A percentile compares a stretch with the other conserved stretches of the same genome.
phyloP scores from a whole-genome alignment of 441 rosid genomes.

The Pelargonium fulgidum region DNA sequence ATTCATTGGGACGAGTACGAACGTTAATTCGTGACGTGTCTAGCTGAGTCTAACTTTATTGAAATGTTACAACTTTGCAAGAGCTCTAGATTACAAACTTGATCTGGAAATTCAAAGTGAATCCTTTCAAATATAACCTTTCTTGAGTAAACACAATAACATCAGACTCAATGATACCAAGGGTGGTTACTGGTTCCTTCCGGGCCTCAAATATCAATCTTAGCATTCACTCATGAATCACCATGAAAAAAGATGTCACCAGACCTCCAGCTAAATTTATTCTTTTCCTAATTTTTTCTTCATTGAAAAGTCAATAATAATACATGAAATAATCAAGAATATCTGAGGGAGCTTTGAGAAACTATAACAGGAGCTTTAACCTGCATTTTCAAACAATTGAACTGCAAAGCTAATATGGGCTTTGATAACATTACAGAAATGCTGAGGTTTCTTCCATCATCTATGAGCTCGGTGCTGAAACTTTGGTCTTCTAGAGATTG shows the following conservation, averaged over 20 bases:
- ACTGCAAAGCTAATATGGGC: constrained; percentile 75
- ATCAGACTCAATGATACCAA: no score
- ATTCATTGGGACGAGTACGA: no score
- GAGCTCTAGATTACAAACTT: neutral
- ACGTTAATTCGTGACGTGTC: no score
- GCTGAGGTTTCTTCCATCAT: constrained; percentile 36
- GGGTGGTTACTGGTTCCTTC: no score
- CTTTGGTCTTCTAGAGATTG: constrained; percentile 16
- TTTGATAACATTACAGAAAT: constrained; percentile 64
- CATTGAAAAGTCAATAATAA: neutral
- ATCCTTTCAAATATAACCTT: neutral
- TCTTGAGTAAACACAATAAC: neutral
- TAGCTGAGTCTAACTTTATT: no score
- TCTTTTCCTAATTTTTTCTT: neutral
- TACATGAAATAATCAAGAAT: constrained; percentile 22
- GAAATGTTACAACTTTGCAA: no score
- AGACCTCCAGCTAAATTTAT: neutral
- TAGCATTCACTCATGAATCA: neutral
- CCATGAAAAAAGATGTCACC: neutral
- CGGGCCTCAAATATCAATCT: no score
- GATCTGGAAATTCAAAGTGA: neutral
- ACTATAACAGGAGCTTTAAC: constrained; percentile 72
- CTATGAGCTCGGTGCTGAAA: constrained; percentile 18
- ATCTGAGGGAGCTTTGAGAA: constrained; percentile 23
- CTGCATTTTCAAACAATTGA: constrained; percentile 64